A percentile compares a stretch with the other conserved stretches of the same genome.
Evolutionary conservation across 441 rosid species (phyloP).

Genomic region (Erysimum cheiri): DNA sequence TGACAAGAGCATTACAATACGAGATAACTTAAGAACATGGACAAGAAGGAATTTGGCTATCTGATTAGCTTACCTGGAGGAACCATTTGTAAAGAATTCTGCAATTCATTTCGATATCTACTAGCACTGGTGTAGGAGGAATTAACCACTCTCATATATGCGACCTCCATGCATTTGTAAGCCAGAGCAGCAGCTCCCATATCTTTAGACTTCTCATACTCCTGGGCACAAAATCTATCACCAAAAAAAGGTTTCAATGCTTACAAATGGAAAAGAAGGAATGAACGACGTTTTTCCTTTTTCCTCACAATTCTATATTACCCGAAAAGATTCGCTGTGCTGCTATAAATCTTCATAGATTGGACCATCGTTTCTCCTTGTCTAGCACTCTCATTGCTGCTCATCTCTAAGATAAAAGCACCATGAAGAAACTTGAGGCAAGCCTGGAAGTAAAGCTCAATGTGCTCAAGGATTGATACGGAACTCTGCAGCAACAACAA

Average conservation of each 20-base stretch:
- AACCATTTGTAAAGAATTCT: constrained; percentile 69
- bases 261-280: constrained; percentile 26
- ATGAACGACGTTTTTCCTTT: constrained; percentile 16
- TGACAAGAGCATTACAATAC: constrained; percentile 33
- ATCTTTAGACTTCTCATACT: constrained; percentile 90
- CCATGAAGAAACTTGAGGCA: constrained; percentile 92
- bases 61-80: constrained; percentile 72
- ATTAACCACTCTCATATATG: constrained; percentile 89
- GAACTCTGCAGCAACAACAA: constrained; percentile 58
- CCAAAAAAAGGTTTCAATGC: constrained; percentile 26
- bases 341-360: constrained; percentile 67
- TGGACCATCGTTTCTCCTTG: constrained; percentile 74
- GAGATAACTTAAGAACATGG: background rate
- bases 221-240: constrained; percentile 90
- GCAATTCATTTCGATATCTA: constrained; percentile 82
- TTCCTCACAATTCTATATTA: constrained; percentile 48
- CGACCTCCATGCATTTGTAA: constrained; percentile 95
- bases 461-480: constrained; percentile 63
- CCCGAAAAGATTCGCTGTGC: constrained; percentile 97
- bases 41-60: constrained; percentile 18
- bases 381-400: constrained; percentile 68
- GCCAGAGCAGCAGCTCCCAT: constrained; percentile 96
- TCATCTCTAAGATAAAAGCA: constrained; percentile 78
- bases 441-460: constrained; percentile 90
- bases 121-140: constrained; percentile 62